Evolutionary conservation across 2,329 filamentous ascomycete genomes (phyloP).

Genomic region (Parafenestella ontariensis): DNA sequence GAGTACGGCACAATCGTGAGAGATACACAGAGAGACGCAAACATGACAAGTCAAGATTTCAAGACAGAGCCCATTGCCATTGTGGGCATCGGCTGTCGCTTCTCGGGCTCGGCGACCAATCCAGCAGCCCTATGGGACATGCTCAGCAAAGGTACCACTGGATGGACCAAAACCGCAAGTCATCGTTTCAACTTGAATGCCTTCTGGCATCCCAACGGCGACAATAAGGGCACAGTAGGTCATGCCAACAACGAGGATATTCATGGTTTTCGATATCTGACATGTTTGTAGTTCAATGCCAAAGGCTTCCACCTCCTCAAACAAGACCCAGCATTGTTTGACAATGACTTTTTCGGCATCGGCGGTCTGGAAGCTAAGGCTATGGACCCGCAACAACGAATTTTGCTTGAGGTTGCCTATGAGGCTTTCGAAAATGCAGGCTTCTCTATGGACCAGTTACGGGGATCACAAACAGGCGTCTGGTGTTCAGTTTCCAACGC

Average conservation of each 20-base stretch:
- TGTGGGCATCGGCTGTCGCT: slow-evolving; percentile 40
- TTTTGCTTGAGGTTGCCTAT: slow-evolving; percentile 25
- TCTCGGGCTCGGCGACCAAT: slow-evolving; percentile 18
- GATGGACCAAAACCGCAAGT: slow-evolving; percentile 8
- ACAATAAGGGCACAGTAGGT: slow-evolving; percentile 12
- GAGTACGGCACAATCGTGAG: no score
- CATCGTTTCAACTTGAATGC: slow-evolving; percentile 21
- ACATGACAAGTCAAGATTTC: no score
- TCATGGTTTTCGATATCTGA: no score
- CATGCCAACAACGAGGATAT: no score
- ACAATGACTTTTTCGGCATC: slow-evolving; percentile 29
- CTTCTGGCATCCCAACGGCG: slow-evolving; percentile 19
- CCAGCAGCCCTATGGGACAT: slow-evolving; percentile 20
- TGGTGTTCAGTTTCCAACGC: no score
- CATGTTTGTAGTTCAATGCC: no score
- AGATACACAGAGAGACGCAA: no score
- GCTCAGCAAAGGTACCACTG: slow-evolving; percentile 11
- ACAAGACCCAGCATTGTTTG: slow-evolving; percentile 25
- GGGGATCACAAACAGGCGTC: slow-evolving; percentile 11
- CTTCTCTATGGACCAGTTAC: slow-evolving; percentile 3
- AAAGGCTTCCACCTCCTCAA: slow-evolving; percentile 26
- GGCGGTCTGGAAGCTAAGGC: slow-evolving; percentile 15
- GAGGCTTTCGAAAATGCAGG: slow-evolving; percentile 21
- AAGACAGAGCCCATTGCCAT: slow-evolving; percentile 29
- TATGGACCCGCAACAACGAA: slow-evolving; percentile 33